Evolutionary conservation across 352 stramenopile species (phyloP).

Genomic region (Globisporangium okanoganense): DNA sequence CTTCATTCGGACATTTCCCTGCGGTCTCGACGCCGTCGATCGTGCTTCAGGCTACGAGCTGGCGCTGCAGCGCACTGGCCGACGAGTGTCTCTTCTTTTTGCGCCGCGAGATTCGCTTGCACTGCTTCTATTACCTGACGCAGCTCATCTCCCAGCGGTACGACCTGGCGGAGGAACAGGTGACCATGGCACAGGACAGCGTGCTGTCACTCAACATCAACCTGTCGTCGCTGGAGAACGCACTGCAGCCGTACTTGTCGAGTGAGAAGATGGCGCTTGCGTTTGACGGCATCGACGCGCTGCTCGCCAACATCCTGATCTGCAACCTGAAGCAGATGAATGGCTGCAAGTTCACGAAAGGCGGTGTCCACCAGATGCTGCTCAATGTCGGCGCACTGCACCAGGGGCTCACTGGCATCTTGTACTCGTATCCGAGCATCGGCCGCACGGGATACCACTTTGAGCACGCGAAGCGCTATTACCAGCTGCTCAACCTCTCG

Average conservation of each 20-base stretch:
- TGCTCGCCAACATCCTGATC: constrained; percentile 65
- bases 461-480: constrained; percentile 78
- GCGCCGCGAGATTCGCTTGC: constrained; percentile 66
- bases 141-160: constrained; percentile 65
- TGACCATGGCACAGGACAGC: constrained; percentile 67
- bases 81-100: constrained; percentile 80
- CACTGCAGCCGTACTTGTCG: constrained; percentile 62
- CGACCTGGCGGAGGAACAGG: constrained; percentile 45
- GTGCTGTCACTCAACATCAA: constrained; percentile 77
- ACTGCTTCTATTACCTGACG: constrained; percentile 78
- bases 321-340: constrained; percentile 61
- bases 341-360: constrained; percentile 55
- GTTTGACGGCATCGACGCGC: constrained; percentile 66
- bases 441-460: constrained; percentile 54
- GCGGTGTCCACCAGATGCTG: constrained; percentile 76
- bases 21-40: constrained; percentile 12
- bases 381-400: constrained; percentile 74
- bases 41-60: constrained; percentile 54
- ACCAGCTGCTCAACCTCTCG: constrained; percentile 61
- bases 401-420: constrained; percentile 61
- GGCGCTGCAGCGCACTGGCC: constrained; percentile 64
- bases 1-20: constrained; percentile 13
- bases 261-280: constrained; percentile 72
- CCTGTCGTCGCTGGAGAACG: constrained; percentile 69
- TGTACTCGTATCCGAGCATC: constrained; percentile 68